A percentile compares a stretch with the other conserved stretches of the same genome.
These are phyloP conservation scores for Chloranthus sessilifolius DNA, from an alignment of 164 flowering plant genomes.

Conservation along the genomic window DNA sequence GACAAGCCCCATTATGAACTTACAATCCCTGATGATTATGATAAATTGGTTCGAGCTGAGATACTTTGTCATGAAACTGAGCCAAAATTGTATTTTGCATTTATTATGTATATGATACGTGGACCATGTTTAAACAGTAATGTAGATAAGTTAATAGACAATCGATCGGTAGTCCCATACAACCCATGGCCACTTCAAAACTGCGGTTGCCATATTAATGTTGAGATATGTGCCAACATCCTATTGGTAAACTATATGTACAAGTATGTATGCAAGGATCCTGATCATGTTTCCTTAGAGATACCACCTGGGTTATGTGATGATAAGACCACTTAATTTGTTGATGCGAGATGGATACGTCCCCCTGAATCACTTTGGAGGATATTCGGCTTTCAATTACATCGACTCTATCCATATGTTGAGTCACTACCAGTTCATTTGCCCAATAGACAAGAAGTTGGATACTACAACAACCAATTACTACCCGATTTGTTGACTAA, in stretches of 20 bases:
- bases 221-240: not conserved
- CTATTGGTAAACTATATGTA: slow-evolving; percentile 2
- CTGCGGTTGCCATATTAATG: slow-evolving; percentile 2
- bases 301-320: not conserved
- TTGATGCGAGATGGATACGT: not conserved
- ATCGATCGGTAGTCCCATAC: slow-evolving; percentile 5
- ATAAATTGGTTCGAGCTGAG: slow-evolving; percentile 6
- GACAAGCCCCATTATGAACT: too few species aligned
- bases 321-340: not conserved
- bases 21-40: too few species aligned
- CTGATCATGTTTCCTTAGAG: not conserved
- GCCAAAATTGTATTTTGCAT: not conserved
- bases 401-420: too few species aligned
- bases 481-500: too few species aligned
- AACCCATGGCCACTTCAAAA: slow-evolving; percentile 1
- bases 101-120: slow-evolving; percentile 1
- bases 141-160: not conserved
- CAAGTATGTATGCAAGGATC: slow-evolving; percentile 4
- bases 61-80: not conserved
- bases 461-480: too few species aligned
- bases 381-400: too few species aligned
- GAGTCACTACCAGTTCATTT: too few species aligned
- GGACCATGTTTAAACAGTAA: slow-evolving; percentile 8
- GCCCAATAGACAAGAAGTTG: too few species aligned
- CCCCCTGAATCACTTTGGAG: not conserved